Evolutionary conservation across 2,329 filamentous ascomycete genomes (phyloP), one percentile per base, ranked within the genome.

Genomic region (Epichloe gansuensis): DNA sequence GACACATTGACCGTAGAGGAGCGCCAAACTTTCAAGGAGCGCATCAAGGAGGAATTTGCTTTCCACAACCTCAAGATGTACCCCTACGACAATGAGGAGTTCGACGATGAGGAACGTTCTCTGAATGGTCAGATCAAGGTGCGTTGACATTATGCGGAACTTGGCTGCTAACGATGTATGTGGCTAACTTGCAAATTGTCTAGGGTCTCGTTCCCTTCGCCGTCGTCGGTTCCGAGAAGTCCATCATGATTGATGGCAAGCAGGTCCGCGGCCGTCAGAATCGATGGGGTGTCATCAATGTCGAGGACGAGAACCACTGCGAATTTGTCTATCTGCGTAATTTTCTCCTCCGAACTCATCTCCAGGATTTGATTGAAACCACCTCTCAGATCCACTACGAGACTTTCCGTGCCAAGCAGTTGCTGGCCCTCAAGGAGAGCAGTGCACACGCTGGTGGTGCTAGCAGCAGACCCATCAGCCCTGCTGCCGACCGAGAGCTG

Each of bases 1-100:
- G 93, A 98, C 71, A 93, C 90, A 51, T 77, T 98, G 66, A 98
- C 93, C 13, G 78, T 96, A 37, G 91, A 98, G 73, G 93, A 98
- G 81, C 86, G 93, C 63, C 83, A 83, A 68, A 88, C 86, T 48
- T 98, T 98, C 83, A 98, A 98, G 83, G 89, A 96, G 76, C 83
- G 86, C 70, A 98, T 98, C 78, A 96, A 95, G 86, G 93, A 97
- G 79, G 93, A 98, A 72, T 98, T 98, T 70, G 78, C 88, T 54
- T 98, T 98, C 86, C 93, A 98, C 82, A 97, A 97, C 80, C 82
- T 98, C 67, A 91, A 95, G 80, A 98, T 98, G 93, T 98, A 95
- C 79, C 93, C 93, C 56, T 98, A 98, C 72, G 93, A 98, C 72
- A 97, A 96, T 69, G 93, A 98, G 65, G 93, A 98, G 78, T 86